phyloP scores from a whole-genome alignment of 768 basidiomycete genomes.

The Megacollybia marginata region DNA sequence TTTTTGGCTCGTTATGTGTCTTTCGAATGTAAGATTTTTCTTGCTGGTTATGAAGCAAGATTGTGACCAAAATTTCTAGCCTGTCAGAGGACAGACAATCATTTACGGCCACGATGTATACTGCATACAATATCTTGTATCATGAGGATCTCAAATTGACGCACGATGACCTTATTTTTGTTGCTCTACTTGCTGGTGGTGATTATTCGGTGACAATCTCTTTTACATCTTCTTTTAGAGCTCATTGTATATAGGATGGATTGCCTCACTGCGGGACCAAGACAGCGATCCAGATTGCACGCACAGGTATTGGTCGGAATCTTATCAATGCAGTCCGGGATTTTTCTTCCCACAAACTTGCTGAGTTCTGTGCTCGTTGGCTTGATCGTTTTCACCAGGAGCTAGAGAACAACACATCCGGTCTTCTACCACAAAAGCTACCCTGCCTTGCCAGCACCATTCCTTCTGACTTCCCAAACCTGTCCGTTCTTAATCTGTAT shows the following conservation, averaged over 20 bases:
- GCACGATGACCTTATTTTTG: slow-evolving; percentile 25
- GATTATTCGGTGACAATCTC: slow-evolving; percentile 30
- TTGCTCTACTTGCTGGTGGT: slow-evolving; percentile 34
- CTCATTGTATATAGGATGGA: slow-evolving; percentile 2
- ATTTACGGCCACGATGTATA: too few relatives aligned
- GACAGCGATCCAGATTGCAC: slow-evolving; percentile 27
- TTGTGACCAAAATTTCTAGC: slow-evolving; percentile 20
- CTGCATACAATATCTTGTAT: too few relatives aligned
- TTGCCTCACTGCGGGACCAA: slow-evolving; percentile 15
- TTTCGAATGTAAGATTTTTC: slow-evolving; percentile 29
- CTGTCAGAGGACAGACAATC: slow-evolving; percentile 38
- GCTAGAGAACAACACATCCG: slow-evolving; percentile 16
- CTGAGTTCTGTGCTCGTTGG: slow-evolving; percentile 16
- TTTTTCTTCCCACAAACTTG: slow-evolving; percentile 2
- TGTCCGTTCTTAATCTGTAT: slow-evolving; percentile 30
- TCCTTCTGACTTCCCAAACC: too few relatives aligned
- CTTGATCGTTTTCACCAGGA: slow-evolving; percentile 12
- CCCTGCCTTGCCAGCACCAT: too few relatives aligned
- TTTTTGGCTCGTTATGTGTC: slow-evolving; percentile 37
- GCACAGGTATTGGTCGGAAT: slow-evolving; percentile 25
- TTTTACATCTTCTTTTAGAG: not conserved
- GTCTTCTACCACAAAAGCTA: too few relatives aligned
- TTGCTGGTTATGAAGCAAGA: too few relatives aligned
- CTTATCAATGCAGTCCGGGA: slow-evolving; percentile 18
- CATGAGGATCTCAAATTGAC: too few relatives aligned